Conservation (phyloP, 2,329 filamentous ascomycete species). For the Blastomyces parvus region DNA sequence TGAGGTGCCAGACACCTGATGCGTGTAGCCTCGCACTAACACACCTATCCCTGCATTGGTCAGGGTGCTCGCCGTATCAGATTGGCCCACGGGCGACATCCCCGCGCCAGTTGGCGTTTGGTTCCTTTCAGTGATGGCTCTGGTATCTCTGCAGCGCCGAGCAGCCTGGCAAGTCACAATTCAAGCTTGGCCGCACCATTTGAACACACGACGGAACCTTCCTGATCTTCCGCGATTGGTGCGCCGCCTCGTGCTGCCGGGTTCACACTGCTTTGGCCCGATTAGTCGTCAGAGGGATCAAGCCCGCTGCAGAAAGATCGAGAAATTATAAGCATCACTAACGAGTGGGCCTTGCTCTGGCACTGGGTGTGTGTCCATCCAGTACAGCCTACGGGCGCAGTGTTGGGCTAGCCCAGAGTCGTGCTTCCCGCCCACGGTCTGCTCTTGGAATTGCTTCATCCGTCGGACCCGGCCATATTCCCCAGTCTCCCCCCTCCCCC, state of each 20-base stretch:
- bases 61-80: constrained; percentile 3
- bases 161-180: constrained; percentile 8
- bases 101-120: constrained; percentile 6
- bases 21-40: not conserved
- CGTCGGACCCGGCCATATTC: not conserved
- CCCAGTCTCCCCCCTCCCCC: not conserved
- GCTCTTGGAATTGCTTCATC: not conserved
- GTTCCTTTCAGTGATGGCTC: not conserved
- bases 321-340: constrained; percentile 5
- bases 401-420: not conserved
- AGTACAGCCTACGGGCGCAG: not conserved
- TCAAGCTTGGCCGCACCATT: constrained; percentile 5
- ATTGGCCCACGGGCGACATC: constrained; percentile 4
- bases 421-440: not conserved
- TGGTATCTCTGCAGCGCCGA: constrained; percentile 15
- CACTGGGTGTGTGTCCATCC: not conserved
- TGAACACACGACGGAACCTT: constrained; percentile 13
- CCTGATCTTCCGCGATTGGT: constrained; percentile 17
- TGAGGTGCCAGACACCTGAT: not conserved
- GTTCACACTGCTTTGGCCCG: not conserved
- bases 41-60: constrained; percentile 4
- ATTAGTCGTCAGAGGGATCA: constrained; percentile 2
- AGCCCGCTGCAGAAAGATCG: not conserved
- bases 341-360: not conserved
- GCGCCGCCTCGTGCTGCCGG: constrained; percentile 13